Evolutionary conservation across 108 stramenopile genomes (phyloP), one percentile per base, ranked within the genome.

Genomic region (Fistulifera pelliculosa): DNA sequence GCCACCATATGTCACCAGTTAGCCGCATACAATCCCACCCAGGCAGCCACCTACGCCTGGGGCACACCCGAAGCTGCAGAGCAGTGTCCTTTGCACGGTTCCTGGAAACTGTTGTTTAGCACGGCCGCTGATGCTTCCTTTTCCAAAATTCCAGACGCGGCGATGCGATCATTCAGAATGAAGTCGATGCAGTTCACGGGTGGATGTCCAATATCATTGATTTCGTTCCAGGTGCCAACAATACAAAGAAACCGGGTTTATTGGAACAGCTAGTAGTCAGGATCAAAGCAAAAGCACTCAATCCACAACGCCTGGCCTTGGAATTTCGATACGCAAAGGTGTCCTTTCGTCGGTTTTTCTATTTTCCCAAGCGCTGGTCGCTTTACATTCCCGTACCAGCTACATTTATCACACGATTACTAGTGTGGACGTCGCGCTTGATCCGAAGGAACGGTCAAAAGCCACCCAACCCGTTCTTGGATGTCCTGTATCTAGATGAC

Each of bases 71-170:
- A 61, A 18, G 21, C 62, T 43, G 69, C 56, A 3, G 41, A 38
- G 0, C 1, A 49, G 18, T 14, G 65, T 0, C 69, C 77, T 5
- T 57, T 83, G 26, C 24, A 79, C 41, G 81, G 81, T 4, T 22
- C 68, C 19, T 83, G 81, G 81, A 77, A 63, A 28, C 38, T 71
- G 13, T 62, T 83, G 4, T 83, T 77, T 44, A 68, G 75, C 11
- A 83, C 48, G 11, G 81, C 81, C 4, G 78, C 77, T 11, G 81
- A 83, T 62, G 78, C 78, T 17, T 51, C 38, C 48, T 66, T 66
- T 48, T 28, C 56, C 27, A 62, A 57, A 62, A 73, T 50, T 62
- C 64, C 35, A 66, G 27, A 7, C 63, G 76, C 26, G 78, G 78
- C 3, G 61, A 48, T 35, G 78, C 78, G 25, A 61, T n/a, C 10